Conservation (phyloP, 1,139 yeast genomes). For the Taiozyma sp. region DNA sequence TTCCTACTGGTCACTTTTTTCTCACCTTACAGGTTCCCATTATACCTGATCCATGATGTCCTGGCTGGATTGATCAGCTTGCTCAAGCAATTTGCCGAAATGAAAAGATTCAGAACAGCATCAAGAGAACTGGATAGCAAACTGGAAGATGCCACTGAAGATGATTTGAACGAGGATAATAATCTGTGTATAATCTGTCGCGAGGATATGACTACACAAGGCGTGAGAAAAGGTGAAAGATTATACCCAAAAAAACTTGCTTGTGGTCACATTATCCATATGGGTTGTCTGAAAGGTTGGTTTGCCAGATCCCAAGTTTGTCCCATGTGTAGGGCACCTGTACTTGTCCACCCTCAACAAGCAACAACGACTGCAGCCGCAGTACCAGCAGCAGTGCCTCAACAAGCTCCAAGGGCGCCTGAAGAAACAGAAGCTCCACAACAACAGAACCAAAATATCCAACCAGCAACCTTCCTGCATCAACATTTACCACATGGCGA, state of each 20-base stretch:
- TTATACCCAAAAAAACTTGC: constrained; percentile 67
- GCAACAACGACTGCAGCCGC: not conserved
- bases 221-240: constrained; percentile 33
- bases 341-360: constrained; percentile 28
- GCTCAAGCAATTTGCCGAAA: constrained; percentile 45
- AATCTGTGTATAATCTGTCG: constrained; percentile 79
- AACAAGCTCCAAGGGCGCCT: constrained; percentile 1
- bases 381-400: not conserved
- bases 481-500: constrained; percentile 6
- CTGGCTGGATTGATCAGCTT: constrained; percentile 49
- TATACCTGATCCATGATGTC: constrained; percentile 65
- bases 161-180: constrained; percentile 57
- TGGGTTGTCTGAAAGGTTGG: constrained; percentile 93
- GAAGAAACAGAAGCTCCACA: constrained; percentile 2
- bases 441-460: constrained; percentile 2
- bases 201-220: constrained; percentile 63
- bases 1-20: constrained; percentile 45
- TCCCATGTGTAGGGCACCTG: constrained; percentile 87
- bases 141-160: constrained; percentile 54
- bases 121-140: constrained; percentile 62
- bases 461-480: not conserved
- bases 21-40: constrained; percentile 50
- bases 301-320: constrained; percentile 86
- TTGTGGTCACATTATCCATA: constrained; percentile 87
- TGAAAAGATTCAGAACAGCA: constrained; percentile 54